A percentile compares a stretch with the other conserved stretches of the same genome.
Conservation (phyloP, 257 asterid species). For the Scutellaria baicalensis region DNA sequence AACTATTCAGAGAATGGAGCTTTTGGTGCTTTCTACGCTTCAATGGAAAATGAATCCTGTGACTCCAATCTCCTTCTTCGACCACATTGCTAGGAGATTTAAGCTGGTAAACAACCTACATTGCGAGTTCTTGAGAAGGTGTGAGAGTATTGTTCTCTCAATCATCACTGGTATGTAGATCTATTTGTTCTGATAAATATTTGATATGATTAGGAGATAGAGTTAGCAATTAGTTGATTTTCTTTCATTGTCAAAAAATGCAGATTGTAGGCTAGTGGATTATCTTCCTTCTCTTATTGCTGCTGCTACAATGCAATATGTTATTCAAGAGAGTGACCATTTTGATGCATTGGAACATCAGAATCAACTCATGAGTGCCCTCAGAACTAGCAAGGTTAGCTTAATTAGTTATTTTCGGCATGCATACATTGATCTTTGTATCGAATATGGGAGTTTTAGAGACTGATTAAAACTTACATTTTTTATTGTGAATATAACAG, state of each 20-base stretch:
- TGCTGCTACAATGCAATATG: conserved; percentile 31
- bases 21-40: conserved; percentile 66
- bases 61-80: conserved; percentile 74
- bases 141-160: conserved; percentile 54
- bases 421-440: background rate
- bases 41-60: conserved; percentile 78
- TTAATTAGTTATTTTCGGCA: background rate
- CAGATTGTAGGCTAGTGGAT: conserved; percentile 54
- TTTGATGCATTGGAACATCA: conserved; percentile 25
- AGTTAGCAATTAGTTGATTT: background rate
- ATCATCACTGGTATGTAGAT: conserved; percentile 51
- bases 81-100: conserved; percentile 69
- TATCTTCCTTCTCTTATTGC: conserved; percentile 53
- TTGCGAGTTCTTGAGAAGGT: conserved; percentile 45
- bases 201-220: background rate
- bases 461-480: background rate
- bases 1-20: conserved; percentile 83
- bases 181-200: background rate
- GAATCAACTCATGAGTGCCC: conserved; percentile 19
- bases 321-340: conserved; percentile 29
- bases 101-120: conserved; percentile 35
- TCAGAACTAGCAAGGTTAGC: conserved; percentile 30
- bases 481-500: conserved; percentile 21
- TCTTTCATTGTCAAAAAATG: background rate
- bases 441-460: background rate